Percentiles rank a stretch among this genome's conserved stretches.
These are phyloP conservation scores for Spatholobus suberectus DNA, from an alignment of 306 rosid genomes.

Conservation along the genomic window DNA sequence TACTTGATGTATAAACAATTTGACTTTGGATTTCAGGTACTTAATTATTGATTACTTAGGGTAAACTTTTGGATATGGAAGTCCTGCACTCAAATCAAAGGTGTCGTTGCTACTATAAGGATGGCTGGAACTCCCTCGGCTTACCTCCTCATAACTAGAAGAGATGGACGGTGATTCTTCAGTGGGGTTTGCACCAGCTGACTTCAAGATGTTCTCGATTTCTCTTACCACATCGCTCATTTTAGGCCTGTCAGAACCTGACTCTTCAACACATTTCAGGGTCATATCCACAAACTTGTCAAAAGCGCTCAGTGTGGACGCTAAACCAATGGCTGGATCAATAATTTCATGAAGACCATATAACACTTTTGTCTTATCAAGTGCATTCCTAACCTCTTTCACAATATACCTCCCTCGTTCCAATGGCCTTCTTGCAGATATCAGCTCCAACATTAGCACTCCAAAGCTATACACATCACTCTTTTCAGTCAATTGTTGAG, in stretches of 20 bases:
- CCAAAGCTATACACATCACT: conserved; percentile 77
- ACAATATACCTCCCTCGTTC: conserved; percentile 61
- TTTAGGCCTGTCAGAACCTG: conserved; percentile 54
- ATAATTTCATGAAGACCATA: conserved; percentile 46
- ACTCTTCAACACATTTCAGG: conserved; percentile 58
- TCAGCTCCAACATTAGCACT: conserved; percentile 67
- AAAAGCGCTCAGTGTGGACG: conserved; percentile 42
- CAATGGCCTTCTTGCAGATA: conserved; percentile 64
- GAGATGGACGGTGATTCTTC: conserved; percentile 54
- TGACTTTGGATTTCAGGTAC: not conserved
- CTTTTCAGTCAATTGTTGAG: conserved; percentile 58
- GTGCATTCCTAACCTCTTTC: conserved; percentile 48
- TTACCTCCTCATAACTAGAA: conserved; percentile 49
- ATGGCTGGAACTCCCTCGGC: conserved; percentile 42
- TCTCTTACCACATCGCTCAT: conserved; percentile 67
- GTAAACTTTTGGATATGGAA: conserved; percentile 37
- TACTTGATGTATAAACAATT: not conserved
- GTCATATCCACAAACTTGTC: conserved; percentile 58
- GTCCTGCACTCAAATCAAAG: conserved; percentile 38
- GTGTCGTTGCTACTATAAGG: conserved; percentile 39
- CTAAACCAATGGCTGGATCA: conserved; percentile 51
- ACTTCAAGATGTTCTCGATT: conserved; percentile 55
- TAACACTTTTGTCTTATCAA: conserved; percentile 47
- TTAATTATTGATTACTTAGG: not conserved
- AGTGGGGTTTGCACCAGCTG: conserved; percentile 44